Evolutionary conservation across 306 rosid species (phyloP).

Genomic region (Pterocarpus macrocarpus): DNA sequence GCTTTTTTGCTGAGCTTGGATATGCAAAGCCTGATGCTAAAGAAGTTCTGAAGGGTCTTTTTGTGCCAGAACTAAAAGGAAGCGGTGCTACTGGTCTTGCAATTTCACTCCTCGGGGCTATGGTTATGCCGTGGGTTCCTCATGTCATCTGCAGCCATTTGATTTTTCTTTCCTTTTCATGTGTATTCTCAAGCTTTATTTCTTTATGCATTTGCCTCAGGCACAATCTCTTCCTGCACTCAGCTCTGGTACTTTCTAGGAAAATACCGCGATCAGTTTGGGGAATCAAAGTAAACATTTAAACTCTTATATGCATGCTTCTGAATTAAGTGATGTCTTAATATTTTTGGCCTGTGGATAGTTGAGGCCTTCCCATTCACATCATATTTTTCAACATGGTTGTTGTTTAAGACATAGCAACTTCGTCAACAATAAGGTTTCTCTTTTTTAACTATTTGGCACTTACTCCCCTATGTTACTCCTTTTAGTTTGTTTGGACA

Average conservation of each 20-base stretch:
- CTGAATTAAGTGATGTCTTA: not conserved
- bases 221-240: slow-evolving; percentile 98
- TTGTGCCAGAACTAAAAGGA: slow-evolving; percentile 89
- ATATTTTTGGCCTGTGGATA: not conserved
- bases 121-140: slow-evolving; percentile 98
- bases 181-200: slow-evolving; percentile 7
- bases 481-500: slow-evolving; percentile 3
- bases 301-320: slow-evolving; percentile 30
- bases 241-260: slow-evolving; percentile 96
- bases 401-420: slow-evolving; percentile 3
- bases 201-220: slow-evolving; percentile 60
- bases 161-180: not conserved
- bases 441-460: not conserved
- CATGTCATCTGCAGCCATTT: slow-evolving; percentile 29
- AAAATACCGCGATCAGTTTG: slow-evolving; percentile 87
- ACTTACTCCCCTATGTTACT: not conserved
- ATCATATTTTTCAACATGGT: slow-evolving; percentile 11
- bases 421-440: not conserved
- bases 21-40: slow-evolving; percentile 80
- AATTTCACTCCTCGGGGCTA: slow-evolving; percentile 97
- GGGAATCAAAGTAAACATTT: slow-evolving; percentile 74
- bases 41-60: slow-evolving; percentile 82
- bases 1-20: slow-evolving; percentile 91
- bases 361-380: not conserved
- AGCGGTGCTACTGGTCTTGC: slow-evolving; percentile 96